Base-by-base conservation (phyloP, 257 asterid species). In the Salvia splendens region DNA sequence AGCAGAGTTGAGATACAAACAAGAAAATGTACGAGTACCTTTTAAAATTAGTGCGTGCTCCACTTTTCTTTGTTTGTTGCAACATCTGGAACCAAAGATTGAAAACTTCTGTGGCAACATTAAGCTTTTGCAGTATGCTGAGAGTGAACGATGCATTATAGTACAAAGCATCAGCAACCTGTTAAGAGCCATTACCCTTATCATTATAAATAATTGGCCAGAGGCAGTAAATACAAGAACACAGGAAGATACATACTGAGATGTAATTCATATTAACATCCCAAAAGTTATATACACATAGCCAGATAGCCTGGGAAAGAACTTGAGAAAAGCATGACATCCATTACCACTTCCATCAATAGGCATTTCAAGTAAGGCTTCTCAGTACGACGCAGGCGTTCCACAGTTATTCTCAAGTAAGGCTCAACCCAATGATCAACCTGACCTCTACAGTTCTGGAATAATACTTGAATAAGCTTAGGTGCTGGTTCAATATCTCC, bases 401-500 rank as follows among this genome's bases (percentile, higher is more conserved):
- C 99, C 68, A 91, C 79, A 0, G 87, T 63, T 61, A 91, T 75
- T 73, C 93, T 79, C 55, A 94, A 65, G 77, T 94, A 94, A 57
- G 96, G 98, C 81, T 94, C 99, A 67, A 89, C 87, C 99, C 98
- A 94, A 32, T 83, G 96, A 82, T 94, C 99, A 38, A 91, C 98
- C 76, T 85, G 95, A 47, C 98, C 98, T 77, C 80, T 82, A 85
- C 99, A 94, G 81, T 94, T 87, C 70, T 94, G 92, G 69, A 94
- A 91, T 41, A 94, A 74, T 52, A 94, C 99, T 79, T 88, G 95
- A 53, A 94, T 89, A 69, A 94, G 96, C 88, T 94, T 89, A 46
- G 99, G 99, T 55, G 99, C 99, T 0, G 99, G 85, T 80, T 88
- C 98, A 79, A 94, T 91, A 73, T 94, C 99, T 68, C 87, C 82